phyloP scores from a whole-genome alignment of 1,284 basidiomycete species.

The Ustilago loliicola region DNA sequence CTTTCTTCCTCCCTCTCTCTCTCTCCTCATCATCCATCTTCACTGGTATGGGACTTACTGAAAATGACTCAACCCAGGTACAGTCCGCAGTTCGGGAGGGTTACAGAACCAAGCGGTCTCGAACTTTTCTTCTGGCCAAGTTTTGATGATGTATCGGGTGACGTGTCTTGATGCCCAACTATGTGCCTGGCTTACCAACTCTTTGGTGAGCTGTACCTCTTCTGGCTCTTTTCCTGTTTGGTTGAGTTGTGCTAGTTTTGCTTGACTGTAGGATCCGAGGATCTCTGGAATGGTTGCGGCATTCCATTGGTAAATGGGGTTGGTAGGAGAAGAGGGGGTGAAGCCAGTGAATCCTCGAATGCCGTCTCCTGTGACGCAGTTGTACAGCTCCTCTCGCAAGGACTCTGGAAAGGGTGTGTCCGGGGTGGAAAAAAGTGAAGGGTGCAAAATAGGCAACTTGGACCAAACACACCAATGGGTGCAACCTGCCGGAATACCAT shows the following conservation, averaged over 20 bases:
- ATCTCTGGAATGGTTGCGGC: conserved; percentile 4
- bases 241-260: conserved; percentile 19
- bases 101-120: conserved; percentile 60
- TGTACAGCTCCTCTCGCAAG: conserved; percentile 37
- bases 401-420: conserved; percentile 34
- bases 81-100: conserved; percentile 51
- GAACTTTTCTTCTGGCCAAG: conserved; percentile 35
- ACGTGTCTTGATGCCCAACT: conserved; percentile 46
- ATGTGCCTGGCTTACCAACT: conserved; percentile 34
- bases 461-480: conserved; percentile 62
- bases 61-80: conserved; percentile 58
- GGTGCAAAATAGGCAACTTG: conserved; percentile 46
- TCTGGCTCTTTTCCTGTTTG: no score
- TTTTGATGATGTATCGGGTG: conserved; percentile 23
- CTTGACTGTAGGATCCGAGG: conserved; percentile 20
- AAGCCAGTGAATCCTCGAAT: conserved; percentile 55
- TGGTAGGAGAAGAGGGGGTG: conserved; percentile 12
- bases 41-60: conserved; percentile 25
- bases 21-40: no score
- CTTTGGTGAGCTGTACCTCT: no score
- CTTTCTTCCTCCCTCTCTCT: not conserved
- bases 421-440: conserved; percentile 32
- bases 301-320: conserved; percentile 2
- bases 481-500: conserved; percentile 54
- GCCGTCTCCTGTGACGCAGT: conserved; percentile 54